Evolutionary conservation across 495 filamentous ascomycete genomes (phyloP), one percentile per base, ranked within the genome.

Genomic region (Hyaloscypha bicolor): DNA sequence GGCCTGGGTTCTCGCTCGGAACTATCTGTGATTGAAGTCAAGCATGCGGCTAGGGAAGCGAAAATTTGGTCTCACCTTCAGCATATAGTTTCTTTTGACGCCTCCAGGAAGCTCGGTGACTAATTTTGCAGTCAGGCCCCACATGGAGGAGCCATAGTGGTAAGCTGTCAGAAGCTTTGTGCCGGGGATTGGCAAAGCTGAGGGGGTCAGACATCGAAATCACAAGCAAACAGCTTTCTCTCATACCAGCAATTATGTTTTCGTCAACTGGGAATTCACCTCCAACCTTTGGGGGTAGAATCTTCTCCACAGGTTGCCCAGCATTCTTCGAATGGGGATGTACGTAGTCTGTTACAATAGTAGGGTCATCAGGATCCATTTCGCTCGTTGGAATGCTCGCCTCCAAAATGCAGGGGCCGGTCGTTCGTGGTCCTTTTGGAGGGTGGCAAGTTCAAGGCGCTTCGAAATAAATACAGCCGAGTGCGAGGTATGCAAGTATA

Each of bases 31-130:
- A 45, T 45, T 6, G 42, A 4, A 4, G 6, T 4, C 42, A 79
- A 6, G 82, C 77, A 14, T 82, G 81, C 53, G 4, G 21, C 25
- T 19, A 55, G 30, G 9, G 8, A 55, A 55, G 33, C 74, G n/a
- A n/a, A n/a, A n/a, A n/a, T 68, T 30, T 74, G 4, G 14, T 72
- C 66, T 59, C 19, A 55, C 25, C 3, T 33, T 55, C 30, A 78
- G 72, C 21, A 72, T 55, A 58, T 69, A 65, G 71, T 71, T 77
- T 22, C 21, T 51, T 31, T 55, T 55, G 22, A 30, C 14, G 11
- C 33, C 61, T 14, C n/a, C n/a, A n/a, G n/a, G 61, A 39, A 8
- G 48, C 30, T 52, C 29, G 42, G 19, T 21, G 30, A 19, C 52
- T n/a, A 12, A 63, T 48, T 63, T 63, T 30, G 61, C 61, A 22